Conservation (phyloP, 108 stramenopile genomes). For the Cylindrotheca closterium region DNA sequence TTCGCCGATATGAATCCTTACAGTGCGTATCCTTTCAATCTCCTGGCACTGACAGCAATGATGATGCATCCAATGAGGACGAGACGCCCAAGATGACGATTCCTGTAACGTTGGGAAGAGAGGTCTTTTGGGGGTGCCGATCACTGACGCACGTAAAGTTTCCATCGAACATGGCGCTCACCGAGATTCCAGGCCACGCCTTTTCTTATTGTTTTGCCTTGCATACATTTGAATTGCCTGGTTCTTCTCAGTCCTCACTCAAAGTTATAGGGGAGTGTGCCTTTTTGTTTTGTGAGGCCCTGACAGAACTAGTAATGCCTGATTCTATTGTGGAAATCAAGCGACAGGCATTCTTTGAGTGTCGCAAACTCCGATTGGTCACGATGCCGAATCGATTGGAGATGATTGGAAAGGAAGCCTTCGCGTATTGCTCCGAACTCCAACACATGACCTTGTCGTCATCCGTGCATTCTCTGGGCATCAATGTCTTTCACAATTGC, state of each 20-base stretch:
- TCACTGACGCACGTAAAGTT: background rate
- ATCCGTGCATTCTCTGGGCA: background rate
- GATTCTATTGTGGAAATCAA: background rate
- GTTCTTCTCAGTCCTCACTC: background rate
- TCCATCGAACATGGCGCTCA: background rate
- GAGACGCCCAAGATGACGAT: too few species aligned
- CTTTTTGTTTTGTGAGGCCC: background rate
- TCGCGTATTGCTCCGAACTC: background rate
- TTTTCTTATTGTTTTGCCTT: background rate
- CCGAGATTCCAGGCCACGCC: background rate
- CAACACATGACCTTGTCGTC: background rate
- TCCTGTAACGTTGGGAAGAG: too few species aligned
- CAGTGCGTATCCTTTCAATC: too few species aligned
- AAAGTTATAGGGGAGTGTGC: background rate
- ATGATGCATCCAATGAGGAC: too few species aligned
- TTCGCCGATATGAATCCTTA: too few species aligned
- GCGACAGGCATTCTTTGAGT: background rate
- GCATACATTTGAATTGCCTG: background rate
- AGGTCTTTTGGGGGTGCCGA: background rate
- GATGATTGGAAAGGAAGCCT: background rate
- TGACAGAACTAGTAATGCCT: background rate
- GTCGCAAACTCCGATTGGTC: background rate
- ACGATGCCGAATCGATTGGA: background rate
- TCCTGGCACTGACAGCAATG: too few species aligned
- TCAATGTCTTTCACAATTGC: background rate